Percentiles rank a stretch among this genome's conserved stretches.
These are phyloP conservation scores for Leucocoprinus leucothites DNA, from an alignment of 768 basidiomycete genomes.

Conservation along the genomic window DNA sequence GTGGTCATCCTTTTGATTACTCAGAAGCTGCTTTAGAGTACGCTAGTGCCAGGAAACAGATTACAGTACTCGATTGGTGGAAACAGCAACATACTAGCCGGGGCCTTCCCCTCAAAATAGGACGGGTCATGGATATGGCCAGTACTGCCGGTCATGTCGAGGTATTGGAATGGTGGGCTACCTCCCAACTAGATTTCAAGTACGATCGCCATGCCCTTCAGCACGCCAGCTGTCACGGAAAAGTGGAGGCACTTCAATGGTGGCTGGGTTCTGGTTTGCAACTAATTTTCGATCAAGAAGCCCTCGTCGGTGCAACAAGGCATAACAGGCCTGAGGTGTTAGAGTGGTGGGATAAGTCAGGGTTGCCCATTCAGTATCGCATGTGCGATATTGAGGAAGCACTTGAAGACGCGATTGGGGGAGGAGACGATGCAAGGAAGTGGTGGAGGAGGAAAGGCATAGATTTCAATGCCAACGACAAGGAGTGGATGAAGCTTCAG, in stretches of 20 bases:
- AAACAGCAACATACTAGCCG: conserved; percentile 47
- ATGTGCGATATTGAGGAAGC: conserved; percentile 94
- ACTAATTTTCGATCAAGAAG: conserved; percentile 78
- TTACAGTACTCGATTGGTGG: conserved; percentile 86
- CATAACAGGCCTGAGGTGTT: conserved; percentile 80
- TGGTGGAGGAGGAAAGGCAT: conserved; percentile 87
- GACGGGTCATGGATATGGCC: conserved; percentile 84
- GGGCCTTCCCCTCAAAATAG: conserved; percentile 70
- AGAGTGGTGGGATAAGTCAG: conserved; percentile 86
- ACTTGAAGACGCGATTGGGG: conserved; percentile 80
- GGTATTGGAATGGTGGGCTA: conserved; percentile 84
- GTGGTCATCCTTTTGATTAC: conserved; percentile 66
- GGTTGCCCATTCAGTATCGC: conserved; percentile 78
- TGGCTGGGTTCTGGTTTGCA: conserved; percentile 79
- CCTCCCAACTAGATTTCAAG: conserved; percentile 72
- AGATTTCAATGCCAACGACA: conserved; percentile 80
- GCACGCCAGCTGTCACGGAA: conserved; percentile 77
- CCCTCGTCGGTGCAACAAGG: conserved; percentile 73
- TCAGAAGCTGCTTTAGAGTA: conserved; percentile 78
- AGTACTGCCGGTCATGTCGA: conserved; percentile 73
- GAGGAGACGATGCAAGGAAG: conserved; percentile 66
- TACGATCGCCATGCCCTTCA: conserved; percentile 77
- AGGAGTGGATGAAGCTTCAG: conserved; percentile 86
- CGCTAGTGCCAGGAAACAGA: conserved; percentile 74
- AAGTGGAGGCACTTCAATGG: conserved; percentile 79